These are phyloP conservation scores for Xylaria flabelliformis DNA, from an alignment of 495 filamentous ascomycete genomes.

Conservation along the genomic window DNA sequence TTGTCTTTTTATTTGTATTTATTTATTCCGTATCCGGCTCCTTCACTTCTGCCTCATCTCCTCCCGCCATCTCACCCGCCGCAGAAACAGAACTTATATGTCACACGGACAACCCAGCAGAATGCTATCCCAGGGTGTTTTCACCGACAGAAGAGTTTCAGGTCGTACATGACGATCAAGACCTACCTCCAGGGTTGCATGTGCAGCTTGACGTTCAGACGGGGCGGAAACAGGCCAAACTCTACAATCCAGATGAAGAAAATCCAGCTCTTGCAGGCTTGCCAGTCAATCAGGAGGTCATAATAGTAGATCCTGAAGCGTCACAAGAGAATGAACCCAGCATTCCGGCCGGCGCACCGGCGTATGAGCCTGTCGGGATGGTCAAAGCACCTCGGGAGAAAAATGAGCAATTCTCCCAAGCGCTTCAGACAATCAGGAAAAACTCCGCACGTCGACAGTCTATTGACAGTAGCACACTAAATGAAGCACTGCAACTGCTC, in stretches of 20 bases:
- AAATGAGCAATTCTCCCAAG: conserved; percentile 48
- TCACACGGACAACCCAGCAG: conserved; percentile 60
- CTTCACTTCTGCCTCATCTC: conserved; percentile 14
- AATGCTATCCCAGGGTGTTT: conserved; percentile 70
- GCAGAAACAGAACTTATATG: conserved; percentile 64
- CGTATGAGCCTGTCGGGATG: conserved; percentile 57
- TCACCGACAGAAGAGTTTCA: conserved; percentile 67
- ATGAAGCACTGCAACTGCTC: conserved; percentile 56
- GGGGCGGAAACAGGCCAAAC: conserved; percentile 66
- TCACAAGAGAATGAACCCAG: conserved; percentile 32
- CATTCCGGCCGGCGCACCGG: conserved; percentile 49
- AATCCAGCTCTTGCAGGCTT: conserved; percentile 52
- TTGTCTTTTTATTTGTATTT: conserved; percentile 23
- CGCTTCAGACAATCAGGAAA: conserved; percentile 53
- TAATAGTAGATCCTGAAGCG: conserved; percentile 53
- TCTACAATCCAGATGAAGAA: conserved; percentile 59
- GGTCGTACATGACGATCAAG: conserved; percentile 65
- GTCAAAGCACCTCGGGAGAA: conserved; percentile 53
- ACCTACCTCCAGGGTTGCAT: conserved; percentile 67
- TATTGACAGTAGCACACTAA: conserved; percentile 32
- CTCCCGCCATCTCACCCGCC: conserved; percentile 34
- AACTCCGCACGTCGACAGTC: conserved; percentile 22
- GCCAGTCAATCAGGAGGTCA: conserved; percentile 53
- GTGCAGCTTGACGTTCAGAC: conserved; percentile 67
- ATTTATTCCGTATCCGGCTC: background rate